Evolutionary conservation across 805 yeast species (phyloP).

Genomic region (Cyberlindnera mycetangii): DNA sequence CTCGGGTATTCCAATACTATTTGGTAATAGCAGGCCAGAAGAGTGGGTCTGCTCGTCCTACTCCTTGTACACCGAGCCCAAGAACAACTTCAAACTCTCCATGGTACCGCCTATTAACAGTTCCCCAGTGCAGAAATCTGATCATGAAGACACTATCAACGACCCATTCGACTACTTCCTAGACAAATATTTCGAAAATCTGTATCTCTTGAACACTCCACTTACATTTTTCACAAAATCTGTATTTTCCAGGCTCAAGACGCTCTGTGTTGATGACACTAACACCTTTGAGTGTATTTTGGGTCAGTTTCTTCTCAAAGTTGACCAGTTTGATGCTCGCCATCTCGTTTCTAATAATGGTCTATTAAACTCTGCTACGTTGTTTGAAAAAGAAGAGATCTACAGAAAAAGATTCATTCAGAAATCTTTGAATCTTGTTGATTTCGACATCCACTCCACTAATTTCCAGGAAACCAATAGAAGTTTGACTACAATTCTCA

Average conservation of each 20-base stretch:
- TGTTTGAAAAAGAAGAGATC: constrained; percentile 28
- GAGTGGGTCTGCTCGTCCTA: neutral
- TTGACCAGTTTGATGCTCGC: constrained; percentile 41
- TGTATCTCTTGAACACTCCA: constrained; percentile 35
- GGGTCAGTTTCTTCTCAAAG: constrained; percentile 31
- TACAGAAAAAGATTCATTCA: constrained; percentile 29
- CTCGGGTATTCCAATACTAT: neutral
- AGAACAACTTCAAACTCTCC: constrained; percentile 19
- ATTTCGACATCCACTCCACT: constrained; percentile 24
- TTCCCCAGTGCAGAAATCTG: constrained; percentile 19
- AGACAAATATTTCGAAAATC: constrained; percentile 34
- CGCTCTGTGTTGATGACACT: constrained; percentile 35
- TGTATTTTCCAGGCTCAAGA: constrained; percentile 43
- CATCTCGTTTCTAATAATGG: constrained; percentile 33
- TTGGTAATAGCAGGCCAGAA: neutral
- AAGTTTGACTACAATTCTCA: constrained; percentile 30
- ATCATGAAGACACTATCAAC: constrained; percentile 7
- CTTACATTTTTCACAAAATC: constrained; percentile 45
- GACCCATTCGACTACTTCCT: constrained; percentile 30
- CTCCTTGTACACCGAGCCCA: neutral
- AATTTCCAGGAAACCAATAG: constrained; percentile 29
- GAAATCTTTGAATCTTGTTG: constrained; percentile 26
- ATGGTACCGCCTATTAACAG: constrained; percentile 26
- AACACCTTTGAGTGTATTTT: constrained; percentile 27
- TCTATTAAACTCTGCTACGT: constrained; percentile 25